Evolutionary conservation across 2,329 filamentous ascomycete genomes (phyloP), one percentile per base, ranked within the genome.

Genomic region (Cladophialophora exuberans): DNA sequence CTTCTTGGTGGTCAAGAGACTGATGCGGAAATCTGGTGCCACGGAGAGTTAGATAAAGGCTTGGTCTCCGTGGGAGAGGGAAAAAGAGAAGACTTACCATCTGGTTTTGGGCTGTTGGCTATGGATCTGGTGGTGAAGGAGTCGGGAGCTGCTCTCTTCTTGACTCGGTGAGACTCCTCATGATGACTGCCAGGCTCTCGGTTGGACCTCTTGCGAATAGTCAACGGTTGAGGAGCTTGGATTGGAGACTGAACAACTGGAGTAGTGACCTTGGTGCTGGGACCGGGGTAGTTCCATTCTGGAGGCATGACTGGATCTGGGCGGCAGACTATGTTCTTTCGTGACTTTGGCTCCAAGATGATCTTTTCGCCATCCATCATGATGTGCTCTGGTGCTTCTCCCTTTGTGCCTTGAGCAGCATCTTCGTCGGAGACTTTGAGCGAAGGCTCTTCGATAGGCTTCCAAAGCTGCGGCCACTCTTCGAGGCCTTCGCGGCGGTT

Each of bases 341-440:
- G 50, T 31, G 54, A 57, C 38, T 54, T 57, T 15, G 57, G 57
- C 30, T 51, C 9, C 26, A 60, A 50, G 30, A 60, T 54, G 26
- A 17, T 20, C 51, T 54, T 54, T 4, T 36, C 23, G 18, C 35
- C 31, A 28, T 46, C 46, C 13, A 11, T 47, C 28, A 17, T 33
- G 39, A 15, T 25, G 13, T 10, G 11, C 13, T 23, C 17, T 7
- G 22, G 20, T 38, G 17, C 46, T 13, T 39, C 17, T 42, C 18
- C 23, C 20, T 56, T 48, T 18, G 28, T 6, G 2, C 13, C 53
- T 15, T 11, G 18, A 13, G 26, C 6, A 4, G 17, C 18, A 28
- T 30, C 31, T n/a, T 42, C 26, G 26, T 17, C n/a, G n/a, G n/a
- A n/a, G n/a, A n/a, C n/a, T n/a, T n/a, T n/a, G n/a, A n/a, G 17